Percentiles rank a stretch among this genome's conserved stretches.
phyloP scores from a whole-genome alignment of 2,329 filamentous ascomycete genomes.

The Diaporthe citriasiana region DNA sequence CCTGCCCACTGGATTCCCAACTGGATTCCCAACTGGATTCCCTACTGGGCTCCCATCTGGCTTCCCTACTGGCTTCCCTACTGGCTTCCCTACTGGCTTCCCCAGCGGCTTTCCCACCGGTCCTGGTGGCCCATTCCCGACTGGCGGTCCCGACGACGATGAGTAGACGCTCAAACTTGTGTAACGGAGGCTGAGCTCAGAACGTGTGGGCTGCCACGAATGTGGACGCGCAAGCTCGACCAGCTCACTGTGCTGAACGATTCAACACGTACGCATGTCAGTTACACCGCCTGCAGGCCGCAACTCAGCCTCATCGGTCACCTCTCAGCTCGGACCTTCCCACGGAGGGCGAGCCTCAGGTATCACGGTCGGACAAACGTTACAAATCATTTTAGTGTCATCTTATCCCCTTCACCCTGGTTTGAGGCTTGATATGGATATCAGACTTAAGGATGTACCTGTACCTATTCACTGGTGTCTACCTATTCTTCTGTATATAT shows the following conservation, averaged over 20 bases:
- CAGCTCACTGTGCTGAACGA: not conserved
- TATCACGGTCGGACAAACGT: not conserved
- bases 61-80: not conserved
- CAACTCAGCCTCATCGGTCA: not conserved
- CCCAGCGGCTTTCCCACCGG: too few species aligned
- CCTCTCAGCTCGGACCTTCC: constrained; percentile 8
- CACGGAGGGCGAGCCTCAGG: not conserved
- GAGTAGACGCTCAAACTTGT: not conserved
- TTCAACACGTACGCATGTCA: constrained; percentile 1
- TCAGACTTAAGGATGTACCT: not conserved
- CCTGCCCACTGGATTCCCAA: not conserved
- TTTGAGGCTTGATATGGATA: constrained; percentile 5
- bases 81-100: not conserved
- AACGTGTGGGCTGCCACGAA: not conserved
- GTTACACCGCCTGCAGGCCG: not conserved
- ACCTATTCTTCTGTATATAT: constrained; percentile 33
- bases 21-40: not conserved
- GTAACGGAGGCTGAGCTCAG: constrained; percentile 8
- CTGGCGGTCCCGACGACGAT: not conserved
- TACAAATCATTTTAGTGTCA: not conserved
- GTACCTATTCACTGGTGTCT: not conserved
- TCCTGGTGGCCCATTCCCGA: not conserved
- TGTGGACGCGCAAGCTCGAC: not conserved
- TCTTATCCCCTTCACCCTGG: not conserved
- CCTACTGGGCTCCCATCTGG: too few species aligned